Evolutionary conservation across 208 protist genomes (phyloP), one percentile per base, ranked within the genome.

Genomic region (Wallacemonas rigidus): DNA sequence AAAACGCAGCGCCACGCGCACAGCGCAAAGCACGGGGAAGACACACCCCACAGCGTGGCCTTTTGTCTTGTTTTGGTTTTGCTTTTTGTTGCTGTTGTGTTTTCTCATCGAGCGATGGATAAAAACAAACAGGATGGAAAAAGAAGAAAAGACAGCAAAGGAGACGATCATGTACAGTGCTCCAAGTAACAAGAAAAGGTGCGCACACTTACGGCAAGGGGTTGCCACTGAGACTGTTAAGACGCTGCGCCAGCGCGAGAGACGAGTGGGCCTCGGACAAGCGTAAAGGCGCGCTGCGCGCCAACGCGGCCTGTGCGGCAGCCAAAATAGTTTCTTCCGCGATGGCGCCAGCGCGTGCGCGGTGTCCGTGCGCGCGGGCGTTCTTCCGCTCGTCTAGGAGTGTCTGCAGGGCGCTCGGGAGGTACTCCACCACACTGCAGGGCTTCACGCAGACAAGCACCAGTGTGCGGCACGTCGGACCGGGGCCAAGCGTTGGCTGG

Each of bases 401-500:
- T 3, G 43, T 26, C 15, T 44, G 15, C 4, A 48, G 41, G 8
- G 60, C 60, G 3, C 3, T 41, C 3, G 60, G 60, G n/a, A 65
- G 36, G 40, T 35, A 65, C 77, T 82, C 81, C 2, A 70, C 39
- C 68, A 77, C 67, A 45, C 56, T 44, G 77, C 77, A 82, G 54
- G 91, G 87, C 75, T 83, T 89, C 43, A 97, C 74, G 64, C 90
- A 95, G 3, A 89, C 79, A 44, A 97, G 72, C 53, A 94, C 77
- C 26, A 94, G 74, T 53, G 84, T 83, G 51, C 76, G 84, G 71
- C 80, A 86, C 72, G 86, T 82, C 35, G 82, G 65, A 12, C 17
- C 50, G 12, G 65, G 48, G 45, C 85, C 88, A 2, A 97, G 76
- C 15, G 88, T 81, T 17, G 87, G 81, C 79, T 88, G 80, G 40